Evolutionary conservation across 2,329 filamentous ascomycete genomes (phyloP), one percentile per base, ranked within the genome.

Genomic region (Eurotiales sp.): DNA sequence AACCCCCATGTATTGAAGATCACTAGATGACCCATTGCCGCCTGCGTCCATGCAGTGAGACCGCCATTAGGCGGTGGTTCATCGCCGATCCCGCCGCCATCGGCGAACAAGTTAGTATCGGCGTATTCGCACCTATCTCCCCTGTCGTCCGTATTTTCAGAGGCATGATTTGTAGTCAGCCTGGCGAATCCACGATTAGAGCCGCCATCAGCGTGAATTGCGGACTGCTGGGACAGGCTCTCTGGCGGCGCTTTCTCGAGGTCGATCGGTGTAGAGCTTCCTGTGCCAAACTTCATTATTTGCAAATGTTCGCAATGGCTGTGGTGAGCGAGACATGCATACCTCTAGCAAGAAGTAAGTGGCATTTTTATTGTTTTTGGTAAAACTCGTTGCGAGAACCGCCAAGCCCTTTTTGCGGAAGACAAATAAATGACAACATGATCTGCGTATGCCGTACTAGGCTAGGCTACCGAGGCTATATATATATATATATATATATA

Each of bases 1-100:
- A 72, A 72, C 11, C 73, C 74, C 0, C 77, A 58, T n/a, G 59
- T 64, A 3, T 61, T 68, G 57, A 76, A 75, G 50, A 19, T 17
- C 10, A 15, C 21, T 7, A 27, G 14, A 29, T 27, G 29, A 1
- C 22, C 40, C 14, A 27, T 41, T 41, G 14, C 21, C 14, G 22
- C 40, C 23, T 29, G 40, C 25, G 14, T 25, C 40, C 40, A 43
- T 43, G 40, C 40, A 14, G 19, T 27, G 21, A 27, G 14, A 15
- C 15, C 22, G 22, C 40, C 40, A 42, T 42, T 42, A 12, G 40
- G 21, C 22, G 21, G 40, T 23, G 4, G 37, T 41, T 41, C 37
- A 41, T 41, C 37, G 19, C 37, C 11, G 11, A 15, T 23, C 5
- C 12, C 19, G 36, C 15, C 8, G 6, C n/a, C 21, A 19, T 17